Conservation (phyloP, 2,329 filamentous ascomycete species). For the Madurella mycetomatis region DNA sequence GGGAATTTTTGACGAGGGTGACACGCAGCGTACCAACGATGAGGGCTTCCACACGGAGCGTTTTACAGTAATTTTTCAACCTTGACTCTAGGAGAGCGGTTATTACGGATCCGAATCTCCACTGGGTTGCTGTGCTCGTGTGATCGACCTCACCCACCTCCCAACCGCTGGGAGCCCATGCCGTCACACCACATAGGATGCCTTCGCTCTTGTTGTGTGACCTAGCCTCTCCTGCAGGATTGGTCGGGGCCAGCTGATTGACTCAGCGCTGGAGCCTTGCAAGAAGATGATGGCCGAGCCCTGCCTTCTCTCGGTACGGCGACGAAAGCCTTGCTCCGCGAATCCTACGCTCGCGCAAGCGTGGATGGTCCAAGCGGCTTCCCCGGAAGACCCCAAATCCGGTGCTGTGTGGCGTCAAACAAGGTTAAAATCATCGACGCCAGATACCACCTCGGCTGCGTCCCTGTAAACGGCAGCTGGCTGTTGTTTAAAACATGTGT, state of each 20-base stretch:
- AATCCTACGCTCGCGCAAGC: too few relatives aligned
- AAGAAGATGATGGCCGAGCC: too few relatives aligned
- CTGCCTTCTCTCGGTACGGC: too few relatives aligned
- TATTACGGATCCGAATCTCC: background rate
- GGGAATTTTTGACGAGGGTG: conserved; percentile 29
- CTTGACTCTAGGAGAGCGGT: too few relatives aligned
- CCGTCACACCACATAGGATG: conserved; percentile 8
- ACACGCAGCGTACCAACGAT: conserved; percentile 16
- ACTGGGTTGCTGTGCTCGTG: conserved; percentile 6
- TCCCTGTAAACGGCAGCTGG: background rate
- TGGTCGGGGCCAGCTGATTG: too few relatives aligned
- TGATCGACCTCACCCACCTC: conserved; percentile 16
- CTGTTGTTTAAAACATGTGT: background rate
- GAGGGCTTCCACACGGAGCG: background rate
- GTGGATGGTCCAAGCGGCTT: too few relatives aligned
- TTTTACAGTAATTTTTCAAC: background rate
- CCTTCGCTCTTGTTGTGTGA: background rate
- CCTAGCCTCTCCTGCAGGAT: background rate
- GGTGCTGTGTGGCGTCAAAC: conserved; percentile 18
- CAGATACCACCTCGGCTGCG: conserved; percentile 10
- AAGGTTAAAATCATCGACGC: conserved; percentile 16
- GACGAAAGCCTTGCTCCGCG: too few relatives aligned
- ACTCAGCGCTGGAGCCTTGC: too few relatives aligned
- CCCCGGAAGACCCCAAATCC: background rate
- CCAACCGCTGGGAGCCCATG: conserved; percentile 5